Evolutionary conservation across 257 asterid genomes (phyloP).

Genomic region (Misopates orontium): DNA sequence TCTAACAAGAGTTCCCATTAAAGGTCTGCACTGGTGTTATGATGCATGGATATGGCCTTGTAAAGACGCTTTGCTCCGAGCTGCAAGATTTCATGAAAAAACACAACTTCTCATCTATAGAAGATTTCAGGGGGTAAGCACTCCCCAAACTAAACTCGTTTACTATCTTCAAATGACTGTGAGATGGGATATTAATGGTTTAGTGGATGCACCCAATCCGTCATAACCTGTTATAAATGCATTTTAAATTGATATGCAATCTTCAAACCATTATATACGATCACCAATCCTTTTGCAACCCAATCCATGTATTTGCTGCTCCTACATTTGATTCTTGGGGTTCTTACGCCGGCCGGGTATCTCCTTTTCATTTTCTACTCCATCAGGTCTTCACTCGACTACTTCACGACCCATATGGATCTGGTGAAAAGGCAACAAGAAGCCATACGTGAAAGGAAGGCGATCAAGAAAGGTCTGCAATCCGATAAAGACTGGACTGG

Average conservation of each 20-base stretch:
- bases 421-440: constrained; percentile 70
- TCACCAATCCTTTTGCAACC: too few species aligned
- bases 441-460: constrained; percentile 67
- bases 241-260: too few species aligned
- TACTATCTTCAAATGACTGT: neutral
- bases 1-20: constrained; percentile 20
- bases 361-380: neutral
- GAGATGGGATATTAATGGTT: too few species aligned
- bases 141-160: neutral
- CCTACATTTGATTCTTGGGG: neutral
- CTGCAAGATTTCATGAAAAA: constrained; percentile 78
- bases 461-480: constrained; percentile 69
- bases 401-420: constrained; percentile 73
- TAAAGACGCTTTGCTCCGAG: constrained; percentile 77
- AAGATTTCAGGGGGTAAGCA: constrained; percentile 80
- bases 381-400: constrained; percentile 64
- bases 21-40: constrained; percentile 95
- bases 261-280: too few species aligned
- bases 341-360: neutral
- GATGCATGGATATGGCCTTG: constrained; percentile 95
- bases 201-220: too few species aligned
- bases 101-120: constrained; percentile 71
- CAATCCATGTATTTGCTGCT: too few species aligned
- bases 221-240: too few species aligned
- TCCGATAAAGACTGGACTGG: constrained; percentile 99